Evolutionary conservation across 2,329 filamentous ascomycete species (phyloP).

Genomic region (Waltergamsia citrina): DNA sequence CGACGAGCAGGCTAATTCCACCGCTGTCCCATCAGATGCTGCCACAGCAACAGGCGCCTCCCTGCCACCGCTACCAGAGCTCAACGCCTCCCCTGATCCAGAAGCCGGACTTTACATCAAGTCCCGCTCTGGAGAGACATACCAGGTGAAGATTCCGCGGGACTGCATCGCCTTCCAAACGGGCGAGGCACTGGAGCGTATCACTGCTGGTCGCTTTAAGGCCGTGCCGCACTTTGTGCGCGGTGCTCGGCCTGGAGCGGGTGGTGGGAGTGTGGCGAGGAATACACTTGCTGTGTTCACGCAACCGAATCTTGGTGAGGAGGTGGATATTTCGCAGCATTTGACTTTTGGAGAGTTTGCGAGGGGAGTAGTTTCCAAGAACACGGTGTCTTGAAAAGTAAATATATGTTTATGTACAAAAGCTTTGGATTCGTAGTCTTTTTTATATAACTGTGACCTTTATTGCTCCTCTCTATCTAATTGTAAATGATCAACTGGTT

Average conservation of each 20-base stretch:
- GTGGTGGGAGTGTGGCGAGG: conserved; percentile 50
- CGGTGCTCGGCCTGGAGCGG: conserved; percentile 51
- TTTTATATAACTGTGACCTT: neutral
- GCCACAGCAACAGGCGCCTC: conserved; percentile 14
- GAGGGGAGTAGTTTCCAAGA: conserved; percentile 47
- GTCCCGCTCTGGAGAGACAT: conserved; percentile 68
- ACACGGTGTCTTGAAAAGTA: conserved; percentile 39
- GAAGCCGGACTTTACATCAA: conserved; percentile 88
- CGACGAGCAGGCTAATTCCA: conserved; percentile 52
- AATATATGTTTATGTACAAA: neutral
- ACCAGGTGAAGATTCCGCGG: conserved; percentile 86
- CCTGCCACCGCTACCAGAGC: conserved; percentile 53
- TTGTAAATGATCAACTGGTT: no score
- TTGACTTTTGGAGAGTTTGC: conserved; percentile 72
- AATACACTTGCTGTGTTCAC: conserved; percentile 97
- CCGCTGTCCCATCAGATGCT: conserved; percentile 19
- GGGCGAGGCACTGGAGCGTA: conserved; percentile 81
- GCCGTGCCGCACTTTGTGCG: conserved; percentile 94
- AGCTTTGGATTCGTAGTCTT: neutral
- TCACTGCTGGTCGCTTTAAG: conserved; percentile 84
- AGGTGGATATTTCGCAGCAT: conserved; percentile 59
- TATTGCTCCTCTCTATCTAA: no score
- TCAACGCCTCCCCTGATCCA: conserved; percentile 69
- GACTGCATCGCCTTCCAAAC: conserved; percentile 96
- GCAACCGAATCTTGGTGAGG: conserved; percentile 82